Percentiles rank a stretch among this genome's conserved stretches.
These are phyloP conservation scores for Tulasnella sp. DNA, from an alignment of 768 basidiomycete species.

Conservation along the genomic window DNA sequence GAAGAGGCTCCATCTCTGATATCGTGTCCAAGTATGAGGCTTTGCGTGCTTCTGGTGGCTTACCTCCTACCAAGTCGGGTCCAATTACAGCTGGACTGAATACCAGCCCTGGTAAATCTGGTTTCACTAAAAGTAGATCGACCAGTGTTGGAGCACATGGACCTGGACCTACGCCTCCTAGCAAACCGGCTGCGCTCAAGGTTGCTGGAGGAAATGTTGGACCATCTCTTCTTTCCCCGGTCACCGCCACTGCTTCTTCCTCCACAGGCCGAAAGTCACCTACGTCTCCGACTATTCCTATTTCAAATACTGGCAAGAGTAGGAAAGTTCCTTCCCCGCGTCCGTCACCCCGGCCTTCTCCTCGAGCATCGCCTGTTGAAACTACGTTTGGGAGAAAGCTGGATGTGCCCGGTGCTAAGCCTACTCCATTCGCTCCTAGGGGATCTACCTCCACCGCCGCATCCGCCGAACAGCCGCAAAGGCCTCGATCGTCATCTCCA, in stretches of 20 bases:
- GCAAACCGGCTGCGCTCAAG: constrained; percentile 26
- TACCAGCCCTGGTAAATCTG: constrained; percentile 20
- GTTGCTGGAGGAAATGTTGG: constrained; percentile 1
- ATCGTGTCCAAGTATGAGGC: constrained; percentile 77
- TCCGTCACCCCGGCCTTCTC: no score
- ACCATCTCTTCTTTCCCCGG: constrained; percentile 5
- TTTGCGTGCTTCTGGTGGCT: constrained; percentile 34
- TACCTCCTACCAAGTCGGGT: no score
- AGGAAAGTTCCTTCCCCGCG: no score
- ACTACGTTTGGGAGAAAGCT: no score
- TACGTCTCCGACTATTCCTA: no score
- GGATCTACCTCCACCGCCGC: no score
- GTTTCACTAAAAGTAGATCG: constrained; percentile 5
- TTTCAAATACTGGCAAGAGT: no score
- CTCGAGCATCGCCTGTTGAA: no score
- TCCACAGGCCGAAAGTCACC: no score
- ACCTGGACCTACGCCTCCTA: constrained; percentile 5
- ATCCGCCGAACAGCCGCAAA: background rate
- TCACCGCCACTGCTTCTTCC: constrained; percentile 1
- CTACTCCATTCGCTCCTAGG: no score
- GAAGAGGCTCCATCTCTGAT: constrained; percentile 71
- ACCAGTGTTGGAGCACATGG: background rate
- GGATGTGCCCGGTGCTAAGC: no score
- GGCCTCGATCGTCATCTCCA: no score
- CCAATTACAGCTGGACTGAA: constrained; percentile 5